Conservation (phyloP, 192 early-diverging fungal species). For the Coemansia sp. region DNA sequence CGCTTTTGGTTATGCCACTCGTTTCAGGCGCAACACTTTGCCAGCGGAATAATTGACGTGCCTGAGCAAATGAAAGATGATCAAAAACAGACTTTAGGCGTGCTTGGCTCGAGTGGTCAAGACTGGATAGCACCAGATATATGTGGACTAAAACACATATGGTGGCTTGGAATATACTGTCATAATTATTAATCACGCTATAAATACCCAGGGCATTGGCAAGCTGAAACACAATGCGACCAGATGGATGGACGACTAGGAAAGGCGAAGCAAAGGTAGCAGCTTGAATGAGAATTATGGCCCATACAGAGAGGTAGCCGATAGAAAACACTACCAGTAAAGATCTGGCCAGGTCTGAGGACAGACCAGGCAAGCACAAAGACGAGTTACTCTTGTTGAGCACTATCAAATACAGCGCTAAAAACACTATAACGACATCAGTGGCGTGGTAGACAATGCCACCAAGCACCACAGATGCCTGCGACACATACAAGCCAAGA, state of each 20-base stretch:
- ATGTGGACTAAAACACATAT: neutral
- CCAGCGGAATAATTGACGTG: no score
- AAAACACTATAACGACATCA: neutral
- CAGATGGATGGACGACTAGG: neutral
- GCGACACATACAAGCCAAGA: neutral
- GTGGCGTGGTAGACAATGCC: neutral
- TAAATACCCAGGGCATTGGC: constrained; percentile 10
- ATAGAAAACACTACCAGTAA: constrained; percentile 4
- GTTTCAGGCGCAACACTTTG: no score
- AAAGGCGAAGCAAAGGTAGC: constrained; percentile 2
- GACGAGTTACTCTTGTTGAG: neutral
- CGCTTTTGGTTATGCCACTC: no score
- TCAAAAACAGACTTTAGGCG: neutral
- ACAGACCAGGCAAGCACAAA: neutral
- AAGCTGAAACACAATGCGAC: constrained; percentile 7
- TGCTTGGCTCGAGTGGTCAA: neutral
- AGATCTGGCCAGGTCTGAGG: neutral
- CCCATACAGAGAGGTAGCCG: constrained; percentile 1
- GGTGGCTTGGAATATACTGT: neutral
- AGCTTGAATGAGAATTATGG: neutral
- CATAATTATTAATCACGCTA: neutral
- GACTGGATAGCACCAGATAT: constrained; percentile 5
- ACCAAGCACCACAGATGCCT: neutral
- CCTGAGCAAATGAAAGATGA: constrained; percentile 1
- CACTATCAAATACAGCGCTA: neutral